Evolutionary conservation across 2,329 filamentous ascomycete genomes (phyloP).

Genomic region (Fusarium tricinctum): DNA sequence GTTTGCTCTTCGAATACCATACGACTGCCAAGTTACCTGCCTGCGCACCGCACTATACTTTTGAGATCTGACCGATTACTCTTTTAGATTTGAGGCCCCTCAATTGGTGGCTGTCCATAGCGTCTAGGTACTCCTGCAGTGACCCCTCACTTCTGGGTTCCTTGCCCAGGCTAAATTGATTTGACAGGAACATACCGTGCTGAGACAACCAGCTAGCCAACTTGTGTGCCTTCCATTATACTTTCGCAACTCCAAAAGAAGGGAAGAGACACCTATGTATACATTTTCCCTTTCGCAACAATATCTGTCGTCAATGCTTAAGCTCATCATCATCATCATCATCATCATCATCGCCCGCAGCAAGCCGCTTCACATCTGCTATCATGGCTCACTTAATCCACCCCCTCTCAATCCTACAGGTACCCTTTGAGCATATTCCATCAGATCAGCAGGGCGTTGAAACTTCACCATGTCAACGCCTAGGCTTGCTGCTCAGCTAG

Average conservation of each 20-base stretch:
- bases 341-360: slow-evolving; percentile 19
- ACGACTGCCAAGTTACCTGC: neutral
- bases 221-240: slow-evolving; percentile 13
- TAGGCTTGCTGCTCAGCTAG: slow-evolving; percentile 6
- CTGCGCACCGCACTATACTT: neutral
- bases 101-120: neutral
- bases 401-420: slow-evolving; percentile 18
- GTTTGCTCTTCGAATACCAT: neutral
- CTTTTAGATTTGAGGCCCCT: slow-evolving; percentile 31
- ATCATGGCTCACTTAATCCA: slow-evolving; percentile 24
- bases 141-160: neutral
- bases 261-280: neutral
- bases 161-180: neutral
- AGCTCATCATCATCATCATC: slow-evolving; percentile 12
- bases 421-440: slow-evolving; percentile 11
- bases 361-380: neutral
- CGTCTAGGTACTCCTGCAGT: neutral
- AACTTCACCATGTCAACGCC: slow-evolving; percentile 2
- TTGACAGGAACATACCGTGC: slow-evolving; percentile 5
- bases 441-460: slow-evolving; percentile 19
- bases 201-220: neutral
- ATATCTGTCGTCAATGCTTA: too few relatives aligned
- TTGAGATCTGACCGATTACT: slow-evolving; percentile 26
- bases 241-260: too few relatives aligned
- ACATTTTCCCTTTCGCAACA: slow-evolving; percentile 10